These are phyloP conservation scores for Euphorbia tirucalli DNA, from an alignment of 345 rosid genomes.

Conservation along the genomic window DNA sequence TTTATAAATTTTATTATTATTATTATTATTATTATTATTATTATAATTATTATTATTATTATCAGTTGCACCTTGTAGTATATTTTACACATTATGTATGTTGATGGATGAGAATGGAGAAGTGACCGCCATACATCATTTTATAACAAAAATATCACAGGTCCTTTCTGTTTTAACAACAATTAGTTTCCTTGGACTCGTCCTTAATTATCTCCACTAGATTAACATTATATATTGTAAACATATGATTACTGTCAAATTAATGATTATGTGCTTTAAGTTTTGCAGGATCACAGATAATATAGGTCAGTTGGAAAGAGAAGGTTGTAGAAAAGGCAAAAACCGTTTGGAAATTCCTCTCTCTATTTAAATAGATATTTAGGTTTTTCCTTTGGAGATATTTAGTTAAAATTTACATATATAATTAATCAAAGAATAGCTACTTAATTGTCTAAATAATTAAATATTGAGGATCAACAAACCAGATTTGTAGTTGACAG, in stretches of 20 bases:
- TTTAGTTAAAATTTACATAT: neutral
- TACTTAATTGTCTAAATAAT: constrained; percentile 5
- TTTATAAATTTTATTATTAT: too few species aligned
- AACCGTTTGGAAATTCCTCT: neutral
- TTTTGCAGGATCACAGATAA: constrained; percentile 3
- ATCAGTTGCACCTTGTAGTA: too few species aligned
- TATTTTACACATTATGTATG: too few species aligned
- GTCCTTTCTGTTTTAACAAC: too few species aligned
- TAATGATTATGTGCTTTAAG: neutral
- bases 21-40: too few species aligned
- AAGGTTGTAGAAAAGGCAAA: constrained; percentile 12
- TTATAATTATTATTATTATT: too few species aligned
- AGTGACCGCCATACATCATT: too few species aligned
- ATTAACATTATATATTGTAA: too few species aligned
- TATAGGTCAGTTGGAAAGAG: neutral
- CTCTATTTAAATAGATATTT: neutral
- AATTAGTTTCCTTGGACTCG: too few species aligned
- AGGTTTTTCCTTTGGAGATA: neutral
- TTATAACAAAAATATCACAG: too few species aligned
- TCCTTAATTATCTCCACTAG: too few species aligned
- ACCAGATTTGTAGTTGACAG: neutral
- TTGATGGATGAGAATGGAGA: too few species aligned
- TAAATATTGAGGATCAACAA: neutral
- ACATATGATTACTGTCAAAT: neutral
- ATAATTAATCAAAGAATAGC: neutral